Evolutionary conservation across 108 stramenopile species (phyloP).

Genomic region (Nannochloropsis oceanica): DNA sequence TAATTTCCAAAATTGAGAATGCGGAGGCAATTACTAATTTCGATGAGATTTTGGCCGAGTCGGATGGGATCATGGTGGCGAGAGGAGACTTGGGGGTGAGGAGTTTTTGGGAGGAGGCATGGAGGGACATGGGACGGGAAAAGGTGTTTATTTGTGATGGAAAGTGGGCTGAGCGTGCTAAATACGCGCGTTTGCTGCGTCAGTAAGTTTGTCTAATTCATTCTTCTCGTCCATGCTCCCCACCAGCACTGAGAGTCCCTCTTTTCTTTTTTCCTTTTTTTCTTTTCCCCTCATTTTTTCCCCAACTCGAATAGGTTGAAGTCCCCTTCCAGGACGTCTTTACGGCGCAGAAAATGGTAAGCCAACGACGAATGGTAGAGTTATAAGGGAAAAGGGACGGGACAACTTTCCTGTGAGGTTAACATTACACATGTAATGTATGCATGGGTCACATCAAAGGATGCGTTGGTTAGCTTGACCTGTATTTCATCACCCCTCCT

Average conservation of each 20-base stretch:
- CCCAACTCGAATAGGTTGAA: background rate
- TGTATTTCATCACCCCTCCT: too few species aligned
- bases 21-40: conserved; percentile 32
- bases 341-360: background rate
- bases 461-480: too few species aligned
- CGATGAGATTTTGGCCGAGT: conserved; percentile 3
- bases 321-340: background rate
- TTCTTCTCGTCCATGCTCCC: too few species aligned
- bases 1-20: conserved; percentile 66
- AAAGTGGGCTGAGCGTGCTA: background rate
- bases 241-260: too few species aligned
- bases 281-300: background rate
- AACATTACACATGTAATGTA: too few species aligned
- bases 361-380: background rate
- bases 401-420: too few species aligned
- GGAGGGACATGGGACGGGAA: conserved; percentile 14
- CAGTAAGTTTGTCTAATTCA: too few species aligned
- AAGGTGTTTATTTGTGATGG: background rate
- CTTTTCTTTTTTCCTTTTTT: too few species aligned
- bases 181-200: too few species aligned
- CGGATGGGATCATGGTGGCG: conserved; percentile 24
- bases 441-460: too few species aligned
- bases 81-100: conserved; percentile 17
- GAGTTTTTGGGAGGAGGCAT: background rate
- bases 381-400: too few species aligned